Evolutionary conservation across 768 basidiomycete genomes (phyloP), one percentile per base, ranked within the genome.

Genomic region (Kwoniella dendrophila): DNA sequence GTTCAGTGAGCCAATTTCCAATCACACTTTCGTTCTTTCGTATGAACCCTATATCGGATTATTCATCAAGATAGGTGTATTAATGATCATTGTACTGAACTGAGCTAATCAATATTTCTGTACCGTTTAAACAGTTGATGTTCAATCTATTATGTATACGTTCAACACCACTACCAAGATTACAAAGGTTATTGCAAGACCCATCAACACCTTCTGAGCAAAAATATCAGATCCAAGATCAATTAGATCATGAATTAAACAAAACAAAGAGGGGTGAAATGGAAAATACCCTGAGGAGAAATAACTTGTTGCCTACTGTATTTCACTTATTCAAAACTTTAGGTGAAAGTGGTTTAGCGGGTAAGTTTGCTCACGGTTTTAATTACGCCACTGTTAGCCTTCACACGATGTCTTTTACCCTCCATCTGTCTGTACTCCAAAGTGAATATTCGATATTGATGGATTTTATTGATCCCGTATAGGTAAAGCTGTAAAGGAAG

Each of bases 141-240:
- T 97, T 97, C 82, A 93, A 89, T 78, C 85, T 97, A 34, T 85
- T 96, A 34, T 92, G 90, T 5, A 81, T 99, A 44, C 87, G 88
- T 56, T 86, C 89, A 43, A 89, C 92, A 74, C 89, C 90, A 30
- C 69, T 96, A 26, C 89, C 89, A 12, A 71, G 78, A 4, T 83
- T 97, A 24, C 84, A 86, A 74, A 73, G 82, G 24, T 85, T 87
- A 51, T 77, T 92, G 24, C 78, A 82, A 52, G 80, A 78, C 64
- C 79, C 68, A 0, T 45, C 55, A 0, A 63, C 64, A 2, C 56
- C 66, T 3, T 29, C 64, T 0, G 50, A 63, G 20, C 18, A 64
- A 56, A 64, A 56, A 16, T 62, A 53, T 27, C 40, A 53, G 1
- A 60, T 73, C 0, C 47, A 59, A 44, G 72, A 70, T 32, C 72